Conservation (phyloP, 768 basidiomycete species). For the Tylopilus sp. region DNA sequence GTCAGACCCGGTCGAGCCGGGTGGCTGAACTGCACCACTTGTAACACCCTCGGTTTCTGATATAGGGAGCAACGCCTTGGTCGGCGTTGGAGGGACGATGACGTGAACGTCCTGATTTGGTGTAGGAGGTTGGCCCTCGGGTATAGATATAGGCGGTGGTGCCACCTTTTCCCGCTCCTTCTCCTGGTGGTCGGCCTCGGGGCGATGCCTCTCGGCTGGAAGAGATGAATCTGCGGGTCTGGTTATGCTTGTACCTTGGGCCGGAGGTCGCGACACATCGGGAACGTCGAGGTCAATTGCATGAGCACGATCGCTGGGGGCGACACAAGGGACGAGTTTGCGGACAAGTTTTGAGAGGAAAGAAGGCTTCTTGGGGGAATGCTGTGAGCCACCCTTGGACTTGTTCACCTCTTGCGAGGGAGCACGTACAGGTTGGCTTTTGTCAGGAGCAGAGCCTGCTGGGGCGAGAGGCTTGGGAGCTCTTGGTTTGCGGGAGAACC, state of each 20-base stretch:
- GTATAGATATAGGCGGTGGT: conserved; percentile 19
- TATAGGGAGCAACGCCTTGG: conserved; percentile 43
- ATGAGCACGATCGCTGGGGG: conserved; percentile 47
- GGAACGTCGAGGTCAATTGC: conserved; percentile 39
- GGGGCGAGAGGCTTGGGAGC: conserved; percentile 14
- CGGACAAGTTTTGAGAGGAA: conserved; percentile 59
- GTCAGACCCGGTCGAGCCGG: conserved; percentile 67
- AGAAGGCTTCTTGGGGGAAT: conserved; percentile 43
- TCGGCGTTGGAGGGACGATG: conserved; percentile 48
- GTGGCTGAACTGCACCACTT: conserved; percentile 89
- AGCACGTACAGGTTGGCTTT: conserved; percentile 32
- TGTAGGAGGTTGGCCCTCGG: conserved; percentile 19
- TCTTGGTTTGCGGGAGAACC: conserved; percentile 31
- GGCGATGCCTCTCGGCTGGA: conserved; percentile 29
- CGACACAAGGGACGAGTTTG: conserved; percentile 63
- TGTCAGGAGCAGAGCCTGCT: conserved; percentile 21
- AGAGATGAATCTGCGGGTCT: conserved; percentile 20
- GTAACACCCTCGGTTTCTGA: conserved; percentile 86
- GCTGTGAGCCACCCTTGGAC: conserved; percentile 33
- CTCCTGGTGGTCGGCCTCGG: conserved; percentile 25
- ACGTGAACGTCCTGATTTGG: conserved; percentile 34
- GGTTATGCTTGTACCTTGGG: conserved; percentile 18
- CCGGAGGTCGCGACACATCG: conserved; percentile 14
- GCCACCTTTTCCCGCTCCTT: conserved; percentile 37
- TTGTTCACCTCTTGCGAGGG: conserved; percentile 33